Conservation (phyloP, 257 asterid genomes). For the Avicennia marina region DNA sequence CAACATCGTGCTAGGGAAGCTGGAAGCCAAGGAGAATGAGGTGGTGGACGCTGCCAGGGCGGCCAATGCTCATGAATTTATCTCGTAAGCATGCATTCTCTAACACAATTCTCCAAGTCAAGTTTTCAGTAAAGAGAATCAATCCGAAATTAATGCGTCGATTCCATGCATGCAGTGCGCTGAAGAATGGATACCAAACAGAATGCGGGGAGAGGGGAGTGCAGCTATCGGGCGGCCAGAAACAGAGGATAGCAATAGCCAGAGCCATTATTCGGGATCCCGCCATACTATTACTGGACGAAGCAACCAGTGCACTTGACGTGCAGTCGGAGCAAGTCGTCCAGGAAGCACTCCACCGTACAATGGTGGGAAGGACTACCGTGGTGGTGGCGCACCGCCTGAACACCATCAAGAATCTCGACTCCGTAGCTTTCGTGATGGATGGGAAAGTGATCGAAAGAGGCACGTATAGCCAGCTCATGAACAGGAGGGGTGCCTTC, state of each 20-base stretch:
- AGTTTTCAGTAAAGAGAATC: no score
- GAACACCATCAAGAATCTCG: slow-evolving; percentile 68
- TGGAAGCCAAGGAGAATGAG: slow-evolving; percentile 38
- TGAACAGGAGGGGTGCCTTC: slow-evolving; percentile 63
- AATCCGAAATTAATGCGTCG: no score
- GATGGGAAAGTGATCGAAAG: slow-evolving; percentile 67
- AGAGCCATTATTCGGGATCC: slow-evolving; percentile 73
- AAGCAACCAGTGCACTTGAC: slow-evolving; percentile 89
- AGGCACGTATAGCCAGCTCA: slow-evolving; percentile 56
- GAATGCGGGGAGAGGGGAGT: slow-evolving; percentile 85
- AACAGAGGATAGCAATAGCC: slow-evolving; percentile 78
- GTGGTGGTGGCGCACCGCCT: slow-evolving; percentile 81
- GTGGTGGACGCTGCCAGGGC: slow-evolving; percentile 40
- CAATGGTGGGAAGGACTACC: slow-evolving; percentile 73
- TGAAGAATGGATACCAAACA: slow-evolving; percentile 60
- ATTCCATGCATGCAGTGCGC: slow-evolving; percentile 29
- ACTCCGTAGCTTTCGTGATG: slow-evolving; percentile 53
- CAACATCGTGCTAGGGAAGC: slow-evolving; percentile 39
- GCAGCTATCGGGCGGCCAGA: slow-evolving; percentile 79
- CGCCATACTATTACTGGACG: slow-evolving; percentile 53
- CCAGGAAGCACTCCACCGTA: slow-evolving; percentile 67
- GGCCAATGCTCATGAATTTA: slow-evolving; percentile 59
- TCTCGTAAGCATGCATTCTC: no score
- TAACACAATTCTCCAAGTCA: no score
- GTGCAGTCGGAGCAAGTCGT: slow-evolving; percentile 75